Evolutionary conservation across 1,139 yeast genomes (phyloP).

Genomic region (Blastobotrys apis): DNA sequence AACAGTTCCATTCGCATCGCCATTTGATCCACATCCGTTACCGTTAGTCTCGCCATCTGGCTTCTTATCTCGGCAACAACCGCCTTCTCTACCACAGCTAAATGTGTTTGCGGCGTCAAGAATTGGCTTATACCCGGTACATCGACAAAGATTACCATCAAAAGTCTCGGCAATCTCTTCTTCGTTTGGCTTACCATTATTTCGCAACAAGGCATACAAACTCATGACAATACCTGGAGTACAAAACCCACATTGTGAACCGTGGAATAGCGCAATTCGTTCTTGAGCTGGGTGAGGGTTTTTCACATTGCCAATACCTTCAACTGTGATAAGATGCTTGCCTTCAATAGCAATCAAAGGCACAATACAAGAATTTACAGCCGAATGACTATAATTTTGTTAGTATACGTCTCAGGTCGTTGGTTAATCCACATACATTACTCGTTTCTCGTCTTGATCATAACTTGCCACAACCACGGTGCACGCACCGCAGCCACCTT

Average conservation of each 20-base stretch:
- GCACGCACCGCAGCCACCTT: conserved; percentile 49
- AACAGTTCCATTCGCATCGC: conserved; percentile 26
- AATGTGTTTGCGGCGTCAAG: conserved; percentile 44
- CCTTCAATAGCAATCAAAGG: conserved; percentile 44
- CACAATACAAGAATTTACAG: conserved; percentile 44
- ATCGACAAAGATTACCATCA: conserved; percentile 45
- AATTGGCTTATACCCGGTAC: conserved; percentile 48
- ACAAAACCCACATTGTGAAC: conserved; percentile 49
- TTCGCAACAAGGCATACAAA: conserved; percentile 40
- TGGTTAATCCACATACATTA: conserved; percentile 20
- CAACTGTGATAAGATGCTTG: conserved; percentile 43
- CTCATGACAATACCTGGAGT: conserved; percentile 50
- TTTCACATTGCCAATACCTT: conserved; percentile 40
- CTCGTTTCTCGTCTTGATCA: conserved; percentile 29
- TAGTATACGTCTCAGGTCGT: conserved; percentile 1
- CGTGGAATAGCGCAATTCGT: conserved; percentile 44
- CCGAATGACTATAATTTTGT: conserved; percentile 30
- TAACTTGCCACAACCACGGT: conserved; percentile 40
- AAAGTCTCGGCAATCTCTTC: conserved; percentile 42
- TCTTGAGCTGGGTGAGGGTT: conserved; percentile 46
- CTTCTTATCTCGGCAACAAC: conserved; percentile 26
- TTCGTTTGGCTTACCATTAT: conserved; percentile 38
- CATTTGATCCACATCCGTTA: conserved; percentile 9
- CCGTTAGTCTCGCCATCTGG: conserved; percentile 8
- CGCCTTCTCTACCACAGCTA: conserved; percentile 27